phyloP scores from a whole-genome alignment of 331 rosid species.

The Erythrophleum ivorense region DNA sequence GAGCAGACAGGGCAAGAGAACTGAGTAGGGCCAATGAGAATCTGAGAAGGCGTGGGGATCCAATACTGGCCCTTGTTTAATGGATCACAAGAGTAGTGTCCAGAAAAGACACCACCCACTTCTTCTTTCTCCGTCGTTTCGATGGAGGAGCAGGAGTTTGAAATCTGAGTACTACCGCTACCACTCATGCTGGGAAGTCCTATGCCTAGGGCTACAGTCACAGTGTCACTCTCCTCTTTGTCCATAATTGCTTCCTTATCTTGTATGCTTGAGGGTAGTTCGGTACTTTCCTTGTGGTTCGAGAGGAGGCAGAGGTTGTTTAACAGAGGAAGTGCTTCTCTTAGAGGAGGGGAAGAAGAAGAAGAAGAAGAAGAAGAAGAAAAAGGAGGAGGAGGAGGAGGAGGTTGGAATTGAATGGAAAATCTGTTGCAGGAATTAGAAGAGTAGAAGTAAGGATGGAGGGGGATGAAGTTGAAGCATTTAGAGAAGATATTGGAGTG shows the following conservation, averaged over 20 bases:
- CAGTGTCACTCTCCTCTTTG: constrained; percentile 17
- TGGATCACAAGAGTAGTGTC: background rate
- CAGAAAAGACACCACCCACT: background rate
- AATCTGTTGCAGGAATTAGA: background rate
- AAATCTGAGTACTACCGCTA: background rate
- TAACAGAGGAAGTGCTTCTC: constrained; percentile 19
- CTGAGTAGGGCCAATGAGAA: constrained; percentile 28
- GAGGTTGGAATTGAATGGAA: constrained; percentile 27
- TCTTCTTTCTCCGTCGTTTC: constrained; percentile 5
- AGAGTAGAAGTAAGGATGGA: constrained; percentile 20
- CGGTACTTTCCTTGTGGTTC: background rate
- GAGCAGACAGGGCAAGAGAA: constrained; percentile 27
- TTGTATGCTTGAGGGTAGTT: background rate
- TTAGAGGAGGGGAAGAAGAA: constrained; percentile 42
- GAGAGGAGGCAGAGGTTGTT: constrained; percentile 6
- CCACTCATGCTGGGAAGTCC: constrained; percentile 48
- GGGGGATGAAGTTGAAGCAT: constrained; percentile 52
- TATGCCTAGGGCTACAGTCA: constrained; percentile 51
- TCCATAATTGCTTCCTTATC: background rate
- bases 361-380: too few species aligned
- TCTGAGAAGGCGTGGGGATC: constrained; percentile 23
- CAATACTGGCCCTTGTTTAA: constrained; percentile 12
- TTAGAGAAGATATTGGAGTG: constrained; percentile 40
- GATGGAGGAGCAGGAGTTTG: background rate
- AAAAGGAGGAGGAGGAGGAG: constrained; percentile 25